Conservation (phyloP, 257 asterid genomes). For the Coffea canephora region DNA sequence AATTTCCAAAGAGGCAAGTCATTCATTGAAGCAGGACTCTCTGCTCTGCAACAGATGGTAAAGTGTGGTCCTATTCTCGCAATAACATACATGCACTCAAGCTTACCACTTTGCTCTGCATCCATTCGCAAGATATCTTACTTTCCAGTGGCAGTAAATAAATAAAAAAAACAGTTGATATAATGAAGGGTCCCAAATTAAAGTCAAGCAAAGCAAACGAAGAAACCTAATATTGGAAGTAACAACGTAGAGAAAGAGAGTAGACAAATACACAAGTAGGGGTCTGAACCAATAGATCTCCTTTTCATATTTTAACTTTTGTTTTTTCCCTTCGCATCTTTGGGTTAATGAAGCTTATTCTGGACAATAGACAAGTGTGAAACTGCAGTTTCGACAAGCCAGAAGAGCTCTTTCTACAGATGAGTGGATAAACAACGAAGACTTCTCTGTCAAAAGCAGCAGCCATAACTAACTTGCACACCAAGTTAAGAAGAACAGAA, state of each 20-base stretch:
- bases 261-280: background rate
- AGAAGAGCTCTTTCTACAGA: background rate
- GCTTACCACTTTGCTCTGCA: conserved; percentile 99
- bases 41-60: conserved; percentile 93
- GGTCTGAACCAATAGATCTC: background rate
- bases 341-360: too few relatives aligned
- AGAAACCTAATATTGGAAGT: too few relatives aligned
- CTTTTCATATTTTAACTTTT: background rate
- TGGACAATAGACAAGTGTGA: background rate
- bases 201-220: background rate
- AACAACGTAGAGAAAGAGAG: background rate
- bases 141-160: conserved; percentile 9
- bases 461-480: background rate
- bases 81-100: conserved; percentile 86
- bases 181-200: background rate
- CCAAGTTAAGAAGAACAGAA: background rate
- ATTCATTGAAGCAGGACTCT: conserved; percentile 94
- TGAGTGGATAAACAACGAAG: background rate
- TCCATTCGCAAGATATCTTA: conserved; percentile 25
- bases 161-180: conserved; percentile 5
- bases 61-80: conserved; percentile 86
- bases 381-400: background rate
- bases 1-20: conserved; percentile 93
- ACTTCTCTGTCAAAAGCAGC: background rate
- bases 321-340: background rate